Conservation (phyloP, 2,329 filamentous ascomycete genomes). For the Hypomyces rosellus region DNA sequence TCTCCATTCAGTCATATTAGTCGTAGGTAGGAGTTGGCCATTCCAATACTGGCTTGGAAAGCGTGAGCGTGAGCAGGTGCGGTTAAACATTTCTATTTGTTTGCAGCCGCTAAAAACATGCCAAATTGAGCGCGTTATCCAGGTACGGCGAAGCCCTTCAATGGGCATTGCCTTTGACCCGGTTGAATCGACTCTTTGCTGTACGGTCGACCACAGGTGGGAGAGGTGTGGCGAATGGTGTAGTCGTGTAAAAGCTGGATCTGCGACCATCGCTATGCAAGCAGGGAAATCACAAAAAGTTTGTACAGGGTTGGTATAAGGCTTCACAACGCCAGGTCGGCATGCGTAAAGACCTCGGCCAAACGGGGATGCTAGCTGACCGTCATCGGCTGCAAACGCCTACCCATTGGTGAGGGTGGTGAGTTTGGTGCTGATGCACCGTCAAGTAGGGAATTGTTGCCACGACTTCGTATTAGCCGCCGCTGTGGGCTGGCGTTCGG, state of each 20-base stretch:
- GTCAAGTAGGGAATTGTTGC: conserved; percentile 46
- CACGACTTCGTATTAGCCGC: conserved; percentile 45
- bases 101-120: neutral
- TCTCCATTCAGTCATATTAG: conserved; percentile 1
- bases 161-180: neutral
- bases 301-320: conserved; percentile 21
- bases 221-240: conserved; percentile 6
- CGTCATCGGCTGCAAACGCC: conserved; percentile 59
- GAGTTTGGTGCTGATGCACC: conserved; percentile 46
- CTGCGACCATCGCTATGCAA: conserved; percentile 33
- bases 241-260: conserved; percentile 17
- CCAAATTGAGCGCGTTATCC: neutral
- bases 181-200: neutral
- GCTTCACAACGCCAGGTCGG: neutral
- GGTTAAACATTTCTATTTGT: neutral
- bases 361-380: conserved; percentile 37
- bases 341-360: neutral
- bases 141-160: neutral
- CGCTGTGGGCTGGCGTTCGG: conserved; percentile 50
- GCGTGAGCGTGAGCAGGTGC: conserved; percentile 1
- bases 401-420: conserved; percentile 42
- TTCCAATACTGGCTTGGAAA: neutral
- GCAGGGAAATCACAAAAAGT: conserved; percentile 22
- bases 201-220: neutral
- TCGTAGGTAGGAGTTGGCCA: neutral